Base-by-base conservation (phyloP, 2,329 filamentous ascomycete genomes). In the Huntiella bhutanensis region DNA sequence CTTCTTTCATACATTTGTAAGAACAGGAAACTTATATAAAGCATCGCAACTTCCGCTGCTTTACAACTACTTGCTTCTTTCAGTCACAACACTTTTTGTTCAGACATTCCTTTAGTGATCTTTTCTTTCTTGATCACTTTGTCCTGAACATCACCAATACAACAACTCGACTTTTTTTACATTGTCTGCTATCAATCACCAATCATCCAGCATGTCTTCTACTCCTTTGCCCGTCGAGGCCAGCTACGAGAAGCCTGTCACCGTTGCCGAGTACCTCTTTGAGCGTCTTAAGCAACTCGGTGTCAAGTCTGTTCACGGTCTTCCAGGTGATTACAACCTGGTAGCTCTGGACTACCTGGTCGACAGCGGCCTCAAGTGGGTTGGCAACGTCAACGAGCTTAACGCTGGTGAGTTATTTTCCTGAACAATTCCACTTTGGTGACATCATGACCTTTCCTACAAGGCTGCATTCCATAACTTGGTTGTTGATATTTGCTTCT, bases 271-370 rank as follows among this genome's bases (percentile, higher is more conserved):
- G 56, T 82, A 82, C 54, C 69, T 82, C 55, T 81, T 80, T 57
- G 69, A 64, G 40, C 67, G 79, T 46, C 66, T 82, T 11, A 64
- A 71, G 52, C 69, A 82, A 57, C 60, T 81, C 33, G 77, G 77
- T 28, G 69, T 81, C 32, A 65, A 69, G 45, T 79, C 75, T 8
- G 64, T 82, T 47, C 77, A 81, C 53, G 78, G 78, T 40, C 62
- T 82, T n/a, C 77, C 79, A 3, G 77, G 76, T 13, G 80, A 85
- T 60, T 84, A 80, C 63, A 84, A 84, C 57, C 67, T 84, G 42
- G 67, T 73, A 12, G 68, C 77, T 6, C 66, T 83, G 17, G 80
- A 83, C 58, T 80, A 79, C 57, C 61, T 83, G 38, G 64, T 69
- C 17, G 65, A 70, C 33, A 64, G 64, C 41, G 71, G 67, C 4